These are phyloP conservation scores for Wilcoxina mikolae DNA, from an alignment of 495 filamentous ascomycete species.

Conservation along the genomic window DNA sequence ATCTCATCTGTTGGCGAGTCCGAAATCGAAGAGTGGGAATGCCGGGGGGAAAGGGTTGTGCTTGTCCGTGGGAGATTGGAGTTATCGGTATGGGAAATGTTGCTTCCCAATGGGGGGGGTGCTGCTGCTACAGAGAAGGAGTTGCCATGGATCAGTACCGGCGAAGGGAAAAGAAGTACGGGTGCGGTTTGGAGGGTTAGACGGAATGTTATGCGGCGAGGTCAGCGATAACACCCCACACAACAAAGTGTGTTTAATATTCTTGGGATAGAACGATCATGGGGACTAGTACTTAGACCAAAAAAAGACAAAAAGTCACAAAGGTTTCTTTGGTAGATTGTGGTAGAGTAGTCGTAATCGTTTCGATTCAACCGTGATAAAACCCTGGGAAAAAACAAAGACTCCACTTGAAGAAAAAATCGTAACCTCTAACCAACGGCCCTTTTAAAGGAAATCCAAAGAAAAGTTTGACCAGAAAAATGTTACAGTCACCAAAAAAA, in stretches of 20 bases:
- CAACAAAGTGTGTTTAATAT: too few species aligned
- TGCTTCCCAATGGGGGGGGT: constrained; percentile 13
- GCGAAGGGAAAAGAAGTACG: constrained; percentile 8
- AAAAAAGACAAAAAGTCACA: not conserved
- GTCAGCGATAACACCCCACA: constrained; percentile 16
- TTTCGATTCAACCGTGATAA: not conserved
- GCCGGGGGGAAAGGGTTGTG: constrained; percentile 30
- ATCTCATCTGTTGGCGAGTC: constrained; percentile 35
- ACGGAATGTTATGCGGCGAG: constrained; percentile 29
- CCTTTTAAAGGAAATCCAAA: not conserved
- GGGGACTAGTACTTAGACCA: too few species aligned
- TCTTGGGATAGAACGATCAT: too few species aligned
- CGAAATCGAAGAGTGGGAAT: constrained; percentile 16
- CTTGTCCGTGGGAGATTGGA: constrained; percentile 40
- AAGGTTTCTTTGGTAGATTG: not conserved
- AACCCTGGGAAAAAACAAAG: not conserved
- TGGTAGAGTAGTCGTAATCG: not conserved
- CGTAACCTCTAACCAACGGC: not conserved
- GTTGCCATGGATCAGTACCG: constrained; percentile 26
- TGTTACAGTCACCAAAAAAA: not conserved
- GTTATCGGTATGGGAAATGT: constrained; percentile 13
- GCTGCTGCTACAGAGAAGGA: constrained; percentile 10
- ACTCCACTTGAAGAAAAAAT: not conserved
- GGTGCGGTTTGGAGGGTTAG: constrained; percentile 28
- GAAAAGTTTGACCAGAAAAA: not conserved